These are phyloP conservation scores for Plasmodium falciparum DNA, from an alignment of 169 alveolate genomes.

Conservation along the genomic window DNA sequence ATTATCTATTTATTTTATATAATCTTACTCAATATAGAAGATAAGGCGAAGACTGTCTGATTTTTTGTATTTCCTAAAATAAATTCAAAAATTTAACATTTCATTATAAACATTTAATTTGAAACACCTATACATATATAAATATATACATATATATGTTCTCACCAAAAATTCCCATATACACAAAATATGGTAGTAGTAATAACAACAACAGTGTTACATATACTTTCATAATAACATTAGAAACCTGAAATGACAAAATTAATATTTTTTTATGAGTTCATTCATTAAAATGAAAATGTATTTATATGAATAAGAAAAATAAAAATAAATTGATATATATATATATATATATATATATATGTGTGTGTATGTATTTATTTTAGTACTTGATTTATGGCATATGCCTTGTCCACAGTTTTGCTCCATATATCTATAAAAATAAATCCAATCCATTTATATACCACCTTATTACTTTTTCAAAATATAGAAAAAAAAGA, in stretches of 20 bases:
- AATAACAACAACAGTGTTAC: constrained; percentile 27
- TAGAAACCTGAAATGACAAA: constrained; percentile 28
- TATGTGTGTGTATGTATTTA: too few relatives aligned
- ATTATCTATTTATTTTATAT: background rate
- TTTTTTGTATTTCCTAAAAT: constrained; percentile 43
- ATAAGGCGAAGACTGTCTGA: constrained; percentile 31
- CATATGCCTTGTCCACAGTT: constrained; percentile 68
- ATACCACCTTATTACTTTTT: constrained; percentile 5
- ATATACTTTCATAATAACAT: constrained; percentile 46
- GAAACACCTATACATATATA: background rate
- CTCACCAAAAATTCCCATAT: constrained; percentile 68
- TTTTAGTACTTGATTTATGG: constrained; percentile 56
- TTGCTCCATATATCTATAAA: constrained; percentile 52
- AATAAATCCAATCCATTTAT: background rate
- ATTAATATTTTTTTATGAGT: background rate
- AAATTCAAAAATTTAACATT: constrained; percentile 1
- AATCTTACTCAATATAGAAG: constrained; percentile 38
- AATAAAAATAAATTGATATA: too few relatives aligned
- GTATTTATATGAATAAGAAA: background rate
- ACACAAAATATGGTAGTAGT: constrained; percentile 46
- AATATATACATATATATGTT: background rate
- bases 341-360: too few relatives aligned
- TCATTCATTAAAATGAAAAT: background rate
- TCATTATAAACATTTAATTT: background rate
- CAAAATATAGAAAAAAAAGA: background rate